Evolutionary conservation across 2,329 filamentous ascomycete genomes (phyloP).

Genomic region (Talaromyces sp.): DNA sequence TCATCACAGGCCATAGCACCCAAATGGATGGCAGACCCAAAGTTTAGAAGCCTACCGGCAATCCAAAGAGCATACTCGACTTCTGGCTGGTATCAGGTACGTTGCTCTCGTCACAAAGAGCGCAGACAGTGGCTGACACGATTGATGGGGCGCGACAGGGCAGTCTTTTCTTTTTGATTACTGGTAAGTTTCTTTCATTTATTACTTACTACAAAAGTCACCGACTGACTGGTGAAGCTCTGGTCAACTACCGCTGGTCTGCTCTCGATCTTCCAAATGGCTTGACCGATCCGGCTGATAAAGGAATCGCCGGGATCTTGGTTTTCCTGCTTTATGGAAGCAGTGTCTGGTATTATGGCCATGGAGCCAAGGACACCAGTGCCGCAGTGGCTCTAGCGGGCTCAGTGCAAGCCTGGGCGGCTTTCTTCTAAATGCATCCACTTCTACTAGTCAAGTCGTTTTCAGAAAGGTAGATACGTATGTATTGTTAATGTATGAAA

Average conservation of each 20-base stretch:
- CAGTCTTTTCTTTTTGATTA: slow-evolving; percentile 20
- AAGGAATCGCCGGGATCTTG: slow-evolving; percentile 22
- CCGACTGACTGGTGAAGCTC: slow-evolving; percentile 10
- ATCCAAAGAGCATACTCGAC: slow-evolving; percentile 12
- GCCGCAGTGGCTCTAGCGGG: background rate
- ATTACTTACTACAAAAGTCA: background rate
- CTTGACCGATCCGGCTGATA: slow-evolving; percentile 24
- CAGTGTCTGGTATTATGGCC: slow-evolving; percentile 25
- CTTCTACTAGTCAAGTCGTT: background rate
- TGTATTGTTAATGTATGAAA: background rate
- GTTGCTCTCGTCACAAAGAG: background rate
- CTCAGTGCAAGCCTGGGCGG: slow-evolving; percentile 1
- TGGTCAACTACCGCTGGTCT: slow-evolving; percentile 26
- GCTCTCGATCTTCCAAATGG: slow-evolving; percentile 10
- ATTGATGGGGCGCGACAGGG: slow-evolving; percentile 13
- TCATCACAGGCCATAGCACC: slow-evolving; percentile 15
- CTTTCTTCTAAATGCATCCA: background rate
- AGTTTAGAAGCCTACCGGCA: slow-evolving; percentile 17
- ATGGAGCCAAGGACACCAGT: slow-evolving; percentile 19
- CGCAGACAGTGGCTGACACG: background rate
- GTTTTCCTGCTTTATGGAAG: slow-evolving; percentile 24
- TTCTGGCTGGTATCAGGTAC: slow-evolving; percentile 25
- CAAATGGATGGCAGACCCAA: slow-evolving; percentile 20
- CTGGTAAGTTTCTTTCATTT: slow-evolving; percentile 13
- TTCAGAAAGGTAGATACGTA: background rate